These are phyloP conservation scores for Podila minutissima DNA, from an alignment of 192 early-diverging fungal species.

Conservation along the genomic window DNA sequence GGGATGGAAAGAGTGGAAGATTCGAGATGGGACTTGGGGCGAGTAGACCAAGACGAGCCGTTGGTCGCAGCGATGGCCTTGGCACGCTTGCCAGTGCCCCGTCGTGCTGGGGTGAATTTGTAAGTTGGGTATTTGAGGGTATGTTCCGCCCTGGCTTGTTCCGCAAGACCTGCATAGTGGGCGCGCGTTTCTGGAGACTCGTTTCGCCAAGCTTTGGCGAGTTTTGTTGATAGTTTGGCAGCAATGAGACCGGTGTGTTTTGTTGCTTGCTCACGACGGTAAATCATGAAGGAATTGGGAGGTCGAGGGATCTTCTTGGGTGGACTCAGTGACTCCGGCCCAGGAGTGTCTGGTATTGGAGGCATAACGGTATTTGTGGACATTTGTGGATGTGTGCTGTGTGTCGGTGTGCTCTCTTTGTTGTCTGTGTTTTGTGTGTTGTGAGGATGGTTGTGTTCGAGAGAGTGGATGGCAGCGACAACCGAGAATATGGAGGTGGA, in stretches of 20 bases:
- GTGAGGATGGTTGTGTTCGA: too few relatives aligned
- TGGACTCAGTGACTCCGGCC: too few relatives aligned
- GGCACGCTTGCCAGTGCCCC: constrained; percentile 24
- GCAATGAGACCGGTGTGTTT: constrained; percentile 29
- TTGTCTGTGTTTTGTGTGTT: too few relatives aligned
- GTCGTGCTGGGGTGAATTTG: constrained; percentile 47
- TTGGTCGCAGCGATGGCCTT: constrained; percentile 6
- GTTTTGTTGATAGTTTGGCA: constrained; percentile 38
- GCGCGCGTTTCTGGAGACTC: constrained; percentile 29
- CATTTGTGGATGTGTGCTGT: too few relatives aligned
- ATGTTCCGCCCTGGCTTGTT: constrained; percentile 26
- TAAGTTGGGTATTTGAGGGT: constrained; percentile 36
- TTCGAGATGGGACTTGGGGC: not conserved
- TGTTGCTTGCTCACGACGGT: constrained; percentile 26
- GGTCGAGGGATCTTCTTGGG: constrained; percentile 46
- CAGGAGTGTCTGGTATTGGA: not conserved
- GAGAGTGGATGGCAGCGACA: too few relatives aligned
- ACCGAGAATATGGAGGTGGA: too few relatives aligned
- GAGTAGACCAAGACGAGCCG: not conserved
- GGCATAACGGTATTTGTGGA: not conserved
- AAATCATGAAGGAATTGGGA: constrained; percentile 53
- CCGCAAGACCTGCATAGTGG: constrained; percentile 28
- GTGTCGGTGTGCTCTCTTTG: too few relatives aligned
- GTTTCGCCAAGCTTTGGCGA: constrained; percentile 27
- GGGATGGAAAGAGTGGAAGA: not conserved